Base-by-base conservation (phyloP, 176 grass and related monocot species). In the Oryza glaberrima region DNA sequence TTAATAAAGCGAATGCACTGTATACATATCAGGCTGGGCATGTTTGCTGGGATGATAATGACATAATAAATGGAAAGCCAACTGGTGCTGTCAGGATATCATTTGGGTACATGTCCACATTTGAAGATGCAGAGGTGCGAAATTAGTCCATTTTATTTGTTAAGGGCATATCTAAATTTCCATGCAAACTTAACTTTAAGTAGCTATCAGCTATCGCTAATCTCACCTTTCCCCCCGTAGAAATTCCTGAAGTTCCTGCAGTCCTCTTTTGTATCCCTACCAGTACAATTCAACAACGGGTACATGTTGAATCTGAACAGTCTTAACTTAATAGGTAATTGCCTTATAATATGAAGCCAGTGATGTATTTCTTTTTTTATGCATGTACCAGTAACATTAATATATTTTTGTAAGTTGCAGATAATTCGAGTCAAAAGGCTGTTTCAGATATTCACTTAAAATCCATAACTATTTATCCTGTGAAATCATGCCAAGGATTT, bases 1-100 rank as follows among this genome's bases (percentile, higher is more conserved):
- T 69, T 25, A 86, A 75, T 83, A 64, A 75, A 69, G 16, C 36
- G 35, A 79, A 79, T 88, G 25, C 67, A 38, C 52, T 88, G 16
- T 69, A 32, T 74, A 35, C 58, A 60, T 91, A 65, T 68, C 81
- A 98, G 93, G 89, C 91, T 76, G 93, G 96, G 66, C 96, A 98
- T 87, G 93, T 98, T 88, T 98, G 93, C 46, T 98, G 96, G 96
- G 96, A 98, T 85, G 96, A 94, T 88, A 95, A 94, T 83, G 96
- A 98, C 60, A 43, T 98, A 82, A 89, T 98, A 89, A 85, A 90
- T 36, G 93, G 93, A 81, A 98, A 95, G 90, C 96, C 93, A 86
- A 98, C 93, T 67, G 93, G 96, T 54, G 93, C 93, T 87, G 93
- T 98, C 73, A 92, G 96, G 87, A 88, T 98, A 88, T 98, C 96